phyloP scores from a whole-genome alignment of 2,329 filamentous ascomycete genomes.

The Neonectria faginata region DNA sequence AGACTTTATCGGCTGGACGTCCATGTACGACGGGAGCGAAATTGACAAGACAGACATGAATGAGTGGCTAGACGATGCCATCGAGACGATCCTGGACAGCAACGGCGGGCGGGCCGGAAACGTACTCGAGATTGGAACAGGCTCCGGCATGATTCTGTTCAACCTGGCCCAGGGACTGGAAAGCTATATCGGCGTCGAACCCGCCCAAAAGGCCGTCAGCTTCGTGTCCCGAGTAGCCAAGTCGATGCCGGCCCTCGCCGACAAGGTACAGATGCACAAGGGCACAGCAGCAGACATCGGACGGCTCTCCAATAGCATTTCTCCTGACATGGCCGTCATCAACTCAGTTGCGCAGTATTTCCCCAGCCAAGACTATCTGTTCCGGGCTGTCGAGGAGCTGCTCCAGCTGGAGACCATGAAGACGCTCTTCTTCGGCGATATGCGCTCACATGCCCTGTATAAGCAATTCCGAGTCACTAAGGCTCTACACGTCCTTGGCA shows the following conservation, averaged over 20 bases:
- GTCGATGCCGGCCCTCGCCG: slow-evolving; percentile 19
- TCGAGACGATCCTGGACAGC: slow-evolving; percentile 31
- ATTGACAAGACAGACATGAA: slow-evolving; percentile 47
- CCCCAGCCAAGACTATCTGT: slow-evolving; percentile 41
- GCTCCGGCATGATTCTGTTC: slow-evolving; percentile 49
- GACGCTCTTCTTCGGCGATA: slow-evolving; percentile 40
- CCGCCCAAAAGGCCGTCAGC: slow-evolving; percentile 34
- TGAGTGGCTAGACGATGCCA: slow-evolving; percentile 49
- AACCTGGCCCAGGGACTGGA: slow-evolving; percentile 29
- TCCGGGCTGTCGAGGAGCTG: slow-evolving; percentile 29
- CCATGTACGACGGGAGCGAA: slow-evolving; percentile 41
- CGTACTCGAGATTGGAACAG: slow-evolving; percentile 48
- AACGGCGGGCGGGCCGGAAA: slow-evolving; percentile 15
- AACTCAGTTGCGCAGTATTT: slow-evolving; percentile 49
- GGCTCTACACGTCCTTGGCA: slow-evolving; percentile 17
- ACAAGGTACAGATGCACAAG: slow-evolving; percentile 23
- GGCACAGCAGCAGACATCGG: slow-evolving; percentile 40
- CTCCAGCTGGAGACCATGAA: slow-evolving; percentile 5
- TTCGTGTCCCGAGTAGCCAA: slow-evolving; percentile 36
- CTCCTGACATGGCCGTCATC: slow-evolving; percentile 38
- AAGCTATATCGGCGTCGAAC: slow-evolving; percentile 47
- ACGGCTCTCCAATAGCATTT: neutral
- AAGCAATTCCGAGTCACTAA: slow-evolving; percentile 32
- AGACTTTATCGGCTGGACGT: slow-evolving; percentile 45
- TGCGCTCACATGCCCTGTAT: slow-evolving; percentile 35